Evolutionary conservation across 2,329 filamentous ascomycete genomes (phyloP).

Genomic region (Exophiala lecanii-corni): DNA sequence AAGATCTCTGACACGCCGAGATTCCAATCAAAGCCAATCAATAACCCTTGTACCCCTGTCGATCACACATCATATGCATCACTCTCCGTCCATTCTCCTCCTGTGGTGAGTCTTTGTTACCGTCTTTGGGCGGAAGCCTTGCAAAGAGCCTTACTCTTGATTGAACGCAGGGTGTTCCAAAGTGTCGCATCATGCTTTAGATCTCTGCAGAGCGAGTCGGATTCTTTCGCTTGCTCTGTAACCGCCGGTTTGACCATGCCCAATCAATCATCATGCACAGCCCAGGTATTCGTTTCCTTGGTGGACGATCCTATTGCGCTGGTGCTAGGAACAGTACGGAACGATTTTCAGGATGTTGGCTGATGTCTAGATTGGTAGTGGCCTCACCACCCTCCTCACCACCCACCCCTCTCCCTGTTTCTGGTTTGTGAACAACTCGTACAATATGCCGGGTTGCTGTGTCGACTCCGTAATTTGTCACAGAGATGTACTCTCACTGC

Average conservation of each 20-base stretch:
- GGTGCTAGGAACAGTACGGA: too few relatives aligned
- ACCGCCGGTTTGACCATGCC: background rate
- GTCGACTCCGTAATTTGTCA: background rate
- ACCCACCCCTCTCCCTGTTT: constrained; percentile 12
- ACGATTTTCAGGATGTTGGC: too few relatives aligned
- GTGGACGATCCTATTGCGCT: background rate
- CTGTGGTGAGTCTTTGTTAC: background rate
- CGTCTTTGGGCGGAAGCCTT: constrained; percentile 3
- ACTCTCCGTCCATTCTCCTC: background rate
- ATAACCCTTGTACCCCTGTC: constrained; percentile 7
- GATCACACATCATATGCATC: constrained; percentile 17
- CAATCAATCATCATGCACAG: background rate
- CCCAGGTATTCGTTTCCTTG: too few relatives aligned
- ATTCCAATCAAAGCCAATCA: constrained; percentile 15
- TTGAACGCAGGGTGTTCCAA: background rate
- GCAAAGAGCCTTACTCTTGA: too few relatives aligned
- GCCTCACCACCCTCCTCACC: background rate
- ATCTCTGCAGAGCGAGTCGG: background rate
- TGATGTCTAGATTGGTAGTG: too few relatives aligned
- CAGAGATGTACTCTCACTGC: background rate
- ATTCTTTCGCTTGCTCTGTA: background rate
- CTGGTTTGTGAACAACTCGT: constrained; percentile 5
- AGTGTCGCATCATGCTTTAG: background rate
- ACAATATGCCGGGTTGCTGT: constrained; percentile 8
- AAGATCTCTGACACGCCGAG: background rate